phyloP scores from a whole-genome alignment of 257 asterid species.

The Solanum medicagineum region DNA sequence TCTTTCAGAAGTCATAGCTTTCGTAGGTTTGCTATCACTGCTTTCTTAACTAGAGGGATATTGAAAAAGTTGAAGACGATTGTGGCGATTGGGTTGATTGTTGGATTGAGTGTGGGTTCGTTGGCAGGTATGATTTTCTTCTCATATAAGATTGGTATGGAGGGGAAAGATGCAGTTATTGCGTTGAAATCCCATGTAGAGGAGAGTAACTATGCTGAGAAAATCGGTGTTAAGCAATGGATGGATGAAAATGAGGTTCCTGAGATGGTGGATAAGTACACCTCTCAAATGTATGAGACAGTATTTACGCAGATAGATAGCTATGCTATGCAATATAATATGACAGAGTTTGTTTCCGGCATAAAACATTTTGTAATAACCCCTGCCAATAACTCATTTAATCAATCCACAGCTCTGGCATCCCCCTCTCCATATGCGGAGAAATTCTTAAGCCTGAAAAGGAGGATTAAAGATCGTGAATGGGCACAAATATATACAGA shows the following conservation, averaged over 20 bases:
- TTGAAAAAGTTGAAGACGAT: slow-evolving; percentile 54
- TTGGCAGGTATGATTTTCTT: slow-evolving; percentile 63
- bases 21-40: slow-evolving; percentile 45
- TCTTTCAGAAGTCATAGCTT: slow-evolving; percentile 71
- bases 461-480: slow-evolving; percentile 46
- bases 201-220: slow-evolving; percentile 83
- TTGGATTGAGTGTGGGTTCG: slow-evolving; percentile 64
- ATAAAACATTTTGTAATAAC: slow-evolving; percentile 57
- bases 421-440: slow-evolving; percentile 65
- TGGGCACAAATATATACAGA: slow-evolving; percentile 76
- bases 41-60: slow-evolving; percentile 68
- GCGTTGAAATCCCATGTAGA: slow-evolving; percentile 78
- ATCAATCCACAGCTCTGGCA: slow-evolving; percentile 36
- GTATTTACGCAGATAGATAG: slow-evolving; percentile 71
- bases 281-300: slow-evolving; percentile 63
- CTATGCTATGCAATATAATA: slow-evolving; percentile 73
- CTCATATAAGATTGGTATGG: slow-evolving; percentile 79
- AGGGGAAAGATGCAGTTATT: slow-evolving; percentile 81
- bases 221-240: slow-evolving; percentile 78
- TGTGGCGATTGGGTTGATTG: slow-evolving; percentile 81
- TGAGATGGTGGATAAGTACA: slow-evolving; percentile 73
- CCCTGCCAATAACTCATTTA: slow-evolving; percentile 32
- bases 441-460: slow-evolving; percentile 52
- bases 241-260: slow-evolving; percentile 95
- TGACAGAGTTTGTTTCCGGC: slow-evolving; percentile 73